Evolutionary conservation across 176 grass and related monocot species (phyloP), one percentile per base, ranked within the genome.

Genomic region (Ensete glaucum): DNA sequence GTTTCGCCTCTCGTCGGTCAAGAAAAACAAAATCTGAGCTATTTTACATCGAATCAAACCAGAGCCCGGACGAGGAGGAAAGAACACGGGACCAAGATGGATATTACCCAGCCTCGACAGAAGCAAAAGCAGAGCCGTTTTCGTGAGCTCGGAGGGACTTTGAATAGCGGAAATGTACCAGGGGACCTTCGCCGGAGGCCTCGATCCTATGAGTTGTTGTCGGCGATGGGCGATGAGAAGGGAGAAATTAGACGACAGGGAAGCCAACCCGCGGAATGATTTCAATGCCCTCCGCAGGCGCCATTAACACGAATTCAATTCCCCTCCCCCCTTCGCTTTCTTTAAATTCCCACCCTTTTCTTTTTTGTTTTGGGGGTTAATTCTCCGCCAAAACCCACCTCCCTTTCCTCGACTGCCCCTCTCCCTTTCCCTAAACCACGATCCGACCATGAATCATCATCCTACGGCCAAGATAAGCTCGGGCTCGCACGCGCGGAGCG

Each of bases 221-320:
- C 34, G 34, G 53, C 34, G 34, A 27, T 6, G 57, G 57, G n/a
- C 53, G 13, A 54, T 11, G 53, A 54, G 11, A 54, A 54, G 1
- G n/a, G 57, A 60, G 34, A 6, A 29, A 29, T 29, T 10, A 59
- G 17, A 20, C 8, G 62, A 78, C 22, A 68, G 49, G 13, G 43
- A 54, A 11, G 29, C 50, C 27, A 62, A 19, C 23, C 76, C 50
- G 63, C 65, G 51, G 51, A 63, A 68, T 51, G 76, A 78, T 67
- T 67, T 78, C 63, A 78, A 78, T 54, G 23, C 12, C 76, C 27
- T 62, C 15, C 23, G 22, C 76, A 67, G 63, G 76, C 76, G 52
- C 63, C 62, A 66, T 34, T 54, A 78, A 78, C 76, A 9, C 50
- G 62, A 78, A 29, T 78, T 78, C 50, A 78, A 67, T 56, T 50